Base-by-base conservation (phyloP, 2,329 filamentous ascomycete genomes). In the Sphaerostilbella broomeana region DNA sequence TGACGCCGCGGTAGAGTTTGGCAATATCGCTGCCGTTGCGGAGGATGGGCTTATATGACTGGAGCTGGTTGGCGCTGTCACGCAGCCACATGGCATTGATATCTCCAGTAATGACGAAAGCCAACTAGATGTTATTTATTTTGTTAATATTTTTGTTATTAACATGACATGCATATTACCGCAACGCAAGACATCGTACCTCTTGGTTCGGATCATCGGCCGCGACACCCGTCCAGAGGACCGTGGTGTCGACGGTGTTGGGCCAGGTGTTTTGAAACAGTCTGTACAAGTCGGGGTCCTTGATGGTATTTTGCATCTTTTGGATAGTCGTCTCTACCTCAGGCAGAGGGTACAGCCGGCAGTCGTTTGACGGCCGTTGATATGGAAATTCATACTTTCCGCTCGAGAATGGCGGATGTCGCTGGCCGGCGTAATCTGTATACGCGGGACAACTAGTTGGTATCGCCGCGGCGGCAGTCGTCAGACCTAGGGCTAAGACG, bases 241-340 rank as follows among this genome's bases (percentile, higher is more conserved):
- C 77, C 0, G 88, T 95, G 0, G 88, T 95, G 55, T 95, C 88
- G 3, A 92, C 77, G 0, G 61, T 64, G 46, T 92, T 94, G 4
- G 90, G 90, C 49, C 94, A 97, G 2, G 90, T 81, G 57, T 98
- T 98, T 58, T 94, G 87, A 58, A 98, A 98, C 9, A 98, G 70
- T 18, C 89, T 80, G 4, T 90, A 90, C 10, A 98, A 75, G 52
- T 97, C 92, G 12, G 83, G 82, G 54, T 97, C 83, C 43, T 81
- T 73, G 66, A 98, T 84, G 38, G 78, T 81, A 19, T 76, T 72
- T 5, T 83, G 92, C 49, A 98, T 72, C 50, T 95, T 80, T 20
- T 78, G 61, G 46, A 98, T 95, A 36, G 95, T 84, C 54, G 84
- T 73, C 60, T 98, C 92, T 31, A 97, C 94, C 4, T 83, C 73